phyloP scores from a whole-genome alignment of 352 stramenopile species.

The Pythium angustatum region DNA sequence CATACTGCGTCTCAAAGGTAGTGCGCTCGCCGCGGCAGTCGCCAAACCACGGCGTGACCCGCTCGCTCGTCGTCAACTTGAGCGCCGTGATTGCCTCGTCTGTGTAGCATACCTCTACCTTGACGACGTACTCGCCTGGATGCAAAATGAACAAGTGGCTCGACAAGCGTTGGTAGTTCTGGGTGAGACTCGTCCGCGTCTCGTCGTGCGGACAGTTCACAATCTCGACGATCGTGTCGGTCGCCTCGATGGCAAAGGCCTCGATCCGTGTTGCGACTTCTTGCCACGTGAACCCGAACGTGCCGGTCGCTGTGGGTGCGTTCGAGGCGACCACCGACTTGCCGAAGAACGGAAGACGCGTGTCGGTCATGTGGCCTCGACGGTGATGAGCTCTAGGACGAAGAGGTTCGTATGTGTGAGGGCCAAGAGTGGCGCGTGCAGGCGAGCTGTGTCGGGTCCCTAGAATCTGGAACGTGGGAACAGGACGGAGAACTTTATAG shows the following conservation, averaged over 20 bases:
- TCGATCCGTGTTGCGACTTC: slow-evolving; percentile 9
- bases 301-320: background rate
- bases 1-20: background rate
- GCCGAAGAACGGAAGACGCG: background rate
- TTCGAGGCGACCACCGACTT: background rate
- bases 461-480: too few relatives aligned
- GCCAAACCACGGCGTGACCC: background rate
- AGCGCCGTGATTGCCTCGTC: background rate
- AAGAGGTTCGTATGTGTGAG: too few relatives aligned
- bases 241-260: background rate
- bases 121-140: slow-evolving; percentile 5
- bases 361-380: too few relatives aligned
- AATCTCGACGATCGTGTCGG: background rate
- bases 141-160: slow-evolving; percentile 6
- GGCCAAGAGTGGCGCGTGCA: too few relatives aligned
- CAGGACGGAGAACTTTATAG: too few relatives aligned
- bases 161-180: too few relatives aligned
- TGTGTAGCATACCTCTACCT: slow-evolving; percentile 1
- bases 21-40: background rate
- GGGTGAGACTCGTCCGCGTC: background rate
- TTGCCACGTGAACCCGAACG: slow-evolving; percentile 5
- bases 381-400: too few relatives aligned
- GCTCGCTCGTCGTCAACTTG: slow-evolving; percentile 14
- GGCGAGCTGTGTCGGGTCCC: too few relatives aligned
- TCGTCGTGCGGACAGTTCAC: slow-evolving; percentile 4